Evolutionary conservation across 495 filamentous ascomycete genomes (phyloP).

Genomic region (Friedmanniomyces simplex): DNA sequence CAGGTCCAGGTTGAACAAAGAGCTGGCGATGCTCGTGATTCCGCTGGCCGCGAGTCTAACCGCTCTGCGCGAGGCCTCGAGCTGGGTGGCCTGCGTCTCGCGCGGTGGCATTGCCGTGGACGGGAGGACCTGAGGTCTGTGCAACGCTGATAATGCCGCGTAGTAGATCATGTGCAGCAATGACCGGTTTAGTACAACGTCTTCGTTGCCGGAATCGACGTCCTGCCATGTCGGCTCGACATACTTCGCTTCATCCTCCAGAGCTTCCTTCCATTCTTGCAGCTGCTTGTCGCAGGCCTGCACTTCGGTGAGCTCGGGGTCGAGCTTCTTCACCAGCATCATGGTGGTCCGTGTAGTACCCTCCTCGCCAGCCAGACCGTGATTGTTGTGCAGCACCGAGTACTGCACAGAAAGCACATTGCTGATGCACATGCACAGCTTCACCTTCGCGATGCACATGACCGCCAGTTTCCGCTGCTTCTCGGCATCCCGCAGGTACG

Average conservation of each 20-base stretch:
- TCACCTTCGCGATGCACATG: slow-evolving; percentile 86
- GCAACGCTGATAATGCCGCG: slow-evolving; percentile 75
- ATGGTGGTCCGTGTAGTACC: slow-evolving; percentile 69
- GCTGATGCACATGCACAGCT: slow-evolving; percentile 76
- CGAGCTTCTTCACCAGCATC: slow-evolving; percentile 80
- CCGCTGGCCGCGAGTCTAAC: slow-evolving; percentile 70
- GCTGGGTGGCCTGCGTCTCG: slow-evolving; percentile 45
- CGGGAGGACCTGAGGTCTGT: slow-evolving; percentile 77
- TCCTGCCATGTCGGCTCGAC: slow-evolving; percentile 39
- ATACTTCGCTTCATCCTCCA: slow-evolving; percentile 60
- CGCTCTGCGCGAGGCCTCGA: slow-evolving; percentile 67
- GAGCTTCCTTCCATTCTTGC: slow-evolving; percentile 55
- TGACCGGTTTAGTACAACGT: slow-evolving; percentile 61
- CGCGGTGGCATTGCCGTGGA: slow-evolving; percentile 48
- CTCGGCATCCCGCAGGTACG: slow-evolving; percentile 49
- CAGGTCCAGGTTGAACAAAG: slow-evolving; percentile 56
- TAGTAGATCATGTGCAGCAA: slow-evolving; percentile 83
- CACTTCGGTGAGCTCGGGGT: slow-evolving; percentile 64
- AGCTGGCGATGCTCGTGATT: slow-evolving; percentile 67
- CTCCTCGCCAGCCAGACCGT: slow-evolving; percentile 48
- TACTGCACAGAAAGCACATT: slow-evolving; percentile 79
- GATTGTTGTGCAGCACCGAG: slow-evolving; percentile 73
- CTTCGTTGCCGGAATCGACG: slow-evolving; percentile 35
- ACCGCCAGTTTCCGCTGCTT: slow-evolving; percentile 64
- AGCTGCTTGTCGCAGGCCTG: slow-evolving; percentile 62